A percentile compares a stretch with the other conserved stretches of the same genome.
Evolutionary conservation across 768 basidiomycete genomes (phyloP).

Genomic region (Amanita polypyramis): DNA sequence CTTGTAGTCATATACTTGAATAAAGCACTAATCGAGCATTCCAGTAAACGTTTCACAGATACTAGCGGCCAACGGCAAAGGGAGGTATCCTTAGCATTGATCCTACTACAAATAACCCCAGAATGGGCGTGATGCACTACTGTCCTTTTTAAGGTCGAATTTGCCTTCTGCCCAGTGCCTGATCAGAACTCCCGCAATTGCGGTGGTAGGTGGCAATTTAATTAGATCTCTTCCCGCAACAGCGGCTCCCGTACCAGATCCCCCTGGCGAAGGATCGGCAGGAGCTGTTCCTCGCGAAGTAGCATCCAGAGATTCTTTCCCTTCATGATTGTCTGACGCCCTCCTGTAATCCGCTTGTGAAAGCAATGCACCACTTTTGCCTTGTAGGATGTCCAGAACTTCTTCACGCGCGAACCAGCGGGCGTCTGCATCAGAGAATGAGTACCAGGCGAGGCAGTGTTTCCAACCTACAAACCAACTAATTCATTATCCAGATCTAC

Average conservation of each 20-base stretch:
- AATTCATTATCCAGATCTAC: conserved; percentile 91
- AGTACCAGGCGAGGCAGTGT: not conserved
- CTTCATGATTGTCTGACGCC: conserved; percentile 29
- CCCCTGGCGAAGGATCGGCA: conserved; percentile 5
- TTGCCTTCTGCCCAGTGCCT: conserved; percentile 67
- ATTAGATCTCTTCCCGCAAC: conserved; percentile 39
- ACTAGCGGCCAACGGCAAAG: no score
- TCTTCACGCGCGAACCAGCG: conserved; percentile 79
- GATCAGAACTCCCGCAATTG: conserved; percentile 82
- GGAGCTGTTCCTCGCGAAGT: conserved; percentile 14
- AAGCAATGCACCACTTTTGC: conserved; percentile 39
- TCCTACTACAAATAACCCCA: conserved; percentile 14
- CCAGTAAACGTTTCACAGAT: no score
- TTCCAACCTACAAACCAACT: conserved; percentile 47
- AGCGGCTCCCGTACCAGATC: no score
- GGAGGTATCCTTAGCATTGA: not conserved
- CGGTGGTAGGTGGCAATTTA: conserved; percentile 64
- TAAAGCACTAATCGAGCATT: no score
- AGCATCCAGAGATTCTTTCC: conserved; percentile 13
- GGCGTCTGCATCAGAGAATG: conserved; percentile 46
- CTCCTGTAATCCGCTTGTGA: conserved; percentile 39
- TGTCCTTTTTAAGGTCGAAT: conserved; percentile 24
- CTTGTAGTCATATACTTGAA: no score
- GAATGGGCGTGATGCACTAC: conserved; percentile 6
- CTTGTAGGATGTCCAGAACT: conserved; percentile 51